Percentiles rank a stretch among this genome's conserved stretches.
Evolutionary conservation across 805 yeast genomes (phyloP).

Genomic region (Komagataella ulmi): DNA sequence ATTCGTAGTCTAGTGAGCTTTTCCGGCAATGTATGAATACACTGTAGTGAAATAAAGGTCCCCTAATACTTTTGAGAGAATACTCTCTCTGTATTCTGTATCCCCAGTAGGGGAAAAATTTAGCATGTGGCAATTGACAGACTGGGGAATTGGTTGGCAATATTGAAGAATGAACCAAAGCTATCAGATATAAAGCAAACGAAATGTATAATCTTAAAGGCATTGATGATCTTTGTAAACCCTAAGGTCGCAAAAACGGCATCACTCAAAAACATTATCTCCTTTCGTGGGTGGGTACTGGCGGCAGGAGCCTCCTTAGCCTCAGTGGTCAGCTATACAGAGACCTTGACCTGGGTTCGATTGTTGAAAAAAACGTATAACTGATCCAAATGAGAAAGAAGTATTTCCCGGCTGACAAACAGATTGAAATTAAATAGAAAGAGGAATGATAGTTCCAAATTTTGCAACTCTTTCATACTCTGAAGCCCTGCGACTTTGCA

Average conservation of each 20-base stretch:
- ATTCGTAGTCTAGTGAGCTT: slow-evolving; percentile 33
- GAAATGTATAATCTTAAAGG: not conserved
- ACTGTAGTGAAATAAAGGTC: slow-evolving; percentile 28
- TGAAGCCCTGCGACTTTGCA: slow-evolving; percentile 32
- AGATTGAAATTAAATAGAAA: slow-evolving; percentile 26
- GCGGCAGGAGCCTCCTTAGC: not conserved
- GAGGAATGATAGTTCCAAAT: slow-evolving; percentile 25
- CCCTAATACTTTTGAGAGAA: slow-evolving; percentile 21
- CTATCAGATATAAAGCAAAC: not conserved
- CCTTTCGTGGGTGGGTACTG: not conserved
- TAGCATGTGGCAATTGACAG: slow-evolving; percentile 20
- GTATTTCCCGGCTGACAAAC: slow-evolving; percentile 21
- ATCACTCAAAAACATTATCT: not conserved
- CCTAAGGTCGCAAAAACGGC: not conserved
- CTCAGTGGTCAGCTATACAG: not conserved
- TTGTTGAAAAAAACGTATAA: slow-evolving; percentile 12
- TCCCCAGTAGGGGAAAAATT: slow-evolving; percentile 34
- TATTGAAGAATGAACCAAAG: not conserved
- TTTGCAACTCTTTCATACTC: slow-evolving; percentile 21
- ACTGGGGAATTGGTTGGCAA: slow-evolving; percentile 6
- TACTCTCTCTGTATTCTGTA: slow-evolving; percentile 38
- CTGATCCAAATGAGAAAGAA: slow-evolving; percentile 20
- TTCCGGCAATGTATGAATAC: slow-evolving; percentile 35
- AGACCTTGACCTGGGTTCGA: slow-evolving; percentile 1
- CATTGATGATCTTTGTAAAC: not conserved